phyloP scores from a whole-genome alignment of 805 yeast genomes.

The Clavispora carvajalis region DNA sequence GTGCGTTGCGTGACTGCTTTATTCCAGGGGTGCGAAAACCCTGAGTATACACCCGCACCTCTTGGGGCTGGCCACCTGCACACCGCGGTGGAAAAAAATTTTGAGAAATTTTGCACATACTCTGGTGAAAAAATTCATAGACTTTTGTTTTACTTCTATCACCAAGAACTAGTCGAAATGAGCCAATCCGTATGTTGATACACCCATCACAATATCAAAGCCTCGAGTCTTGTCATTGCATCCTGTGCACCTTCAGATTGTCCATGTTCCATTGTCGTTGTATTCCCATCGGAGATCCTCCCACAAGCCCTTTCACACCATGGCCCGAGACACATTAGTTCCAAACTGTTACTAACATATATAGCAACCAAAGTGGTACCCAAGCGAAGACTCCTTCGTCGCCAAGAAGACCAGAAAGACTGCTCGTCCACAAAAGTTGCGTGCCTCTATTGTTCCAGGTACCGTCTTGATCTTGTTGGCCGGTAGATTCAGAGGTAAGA shows the following conservation, averaged over 20 bases:
- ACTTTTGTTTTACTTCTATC: constrained; percentile 18
- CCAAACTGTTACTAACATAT: constrained; percentile 17
- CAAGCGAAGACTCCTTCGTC: constrained; percentile 84
- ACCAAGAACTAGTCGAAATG: constrained; percentile 22
- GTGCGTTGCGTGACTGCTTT: constrained; percentile 15
- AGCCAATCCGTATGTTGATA: constrained; percentile 29
- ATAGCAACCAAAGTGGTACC: constrained; percentile 88
- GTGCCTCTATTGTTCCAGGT: constrained; percentile 96
- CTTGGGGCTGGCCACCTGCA: constrained; percentile 3
- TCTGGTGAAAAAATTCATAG: constrained; percentile 15
- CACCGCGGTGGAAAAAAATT: constrained; percentile 11
- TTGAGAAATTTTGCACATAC: constrained; percentile 17
- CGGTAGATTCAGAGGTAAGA: constrained; percentile 99
- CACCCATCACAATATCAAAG: background rate
- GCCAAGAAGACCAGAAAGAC: constrained; percentile 88
- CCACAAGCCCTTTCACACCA: no score
- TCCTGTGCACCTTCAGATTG: background rate
- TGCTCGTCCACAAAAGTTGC: constrained; percentile 88
- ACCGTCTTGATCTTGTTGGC: constrained; percentile 95
- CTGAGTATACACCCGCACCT: constrained; percentile 5
- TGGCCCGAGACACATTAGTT: background rate
- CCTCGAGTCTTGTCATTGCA: background rate
- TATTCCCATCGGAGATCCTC: background rate
- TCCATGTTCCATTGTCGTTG: background rate
- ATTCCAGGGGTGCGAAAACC: constrained; percentile 1